phyloP scores from a whole-genome alignment of 306 rosid species.

The Quercus dentata region DNA sequence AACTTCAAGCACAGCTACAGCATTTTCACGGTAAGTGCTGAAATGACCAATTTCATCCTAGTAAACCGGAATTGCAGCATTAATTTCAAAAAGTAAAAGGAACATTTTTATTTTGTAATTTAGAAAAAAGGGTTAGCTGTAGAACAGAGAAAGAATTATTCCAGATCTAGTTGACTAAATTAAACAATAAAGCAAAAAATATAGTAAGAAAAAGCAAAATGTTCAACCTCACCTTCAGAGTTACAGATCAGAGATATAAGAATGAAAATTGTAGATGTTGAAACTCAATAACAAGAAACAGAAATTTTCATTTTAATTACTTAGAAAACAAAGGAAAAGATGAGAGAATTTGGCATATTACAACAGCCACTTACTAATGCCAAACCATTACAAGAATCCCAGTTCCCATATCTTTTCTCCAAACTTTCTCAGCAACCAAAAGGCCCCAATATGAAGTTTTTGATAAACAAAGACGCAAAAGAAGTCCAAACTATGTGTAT shows the following conservation, averaged over 20 bases:
- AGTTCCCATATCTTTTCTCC: background rate
- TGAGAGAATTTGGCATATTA: background rate
- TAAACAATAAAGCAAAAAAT: background rate
- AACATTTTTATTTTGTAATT: background rate
- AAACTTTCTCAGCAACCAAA: constrained; percentile 17
- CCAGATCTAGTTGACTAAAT: constrained; percentile 25
- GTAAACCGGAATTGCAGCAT: background rate
- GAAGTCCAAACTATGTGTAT: background rate
- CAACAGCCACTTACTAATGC: background rate
- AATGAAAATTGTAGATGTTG: background rate
- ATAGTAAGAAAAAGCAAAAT: background rate
- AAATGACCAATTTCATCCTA: constrained; percentile 1
- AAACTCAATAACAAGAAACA: background rate
- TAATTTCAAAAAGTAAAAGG: constrained; percentile 2
- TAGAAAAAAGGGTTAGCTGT: background rate
- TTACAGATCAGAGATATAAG: background rate
- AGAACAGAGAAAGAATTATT: background rate
- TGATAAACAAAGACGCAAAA: background rate
- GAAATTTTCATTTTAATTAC: background rate
- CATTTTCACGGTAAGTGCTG: background rate
- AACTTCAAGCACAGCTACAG: constrained; percentile 1
- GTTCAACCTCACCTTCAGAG: background rate
- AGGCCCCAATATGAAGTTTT: constrained; percentile 1
- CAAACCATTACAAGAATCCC: background rate
- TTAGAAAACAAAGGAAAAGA: background rate